Evolutionary conservation across 2,329 filamentous ascomycete species (phyloP).

Genomic region (Colletotrichum eleusines): DNA sequence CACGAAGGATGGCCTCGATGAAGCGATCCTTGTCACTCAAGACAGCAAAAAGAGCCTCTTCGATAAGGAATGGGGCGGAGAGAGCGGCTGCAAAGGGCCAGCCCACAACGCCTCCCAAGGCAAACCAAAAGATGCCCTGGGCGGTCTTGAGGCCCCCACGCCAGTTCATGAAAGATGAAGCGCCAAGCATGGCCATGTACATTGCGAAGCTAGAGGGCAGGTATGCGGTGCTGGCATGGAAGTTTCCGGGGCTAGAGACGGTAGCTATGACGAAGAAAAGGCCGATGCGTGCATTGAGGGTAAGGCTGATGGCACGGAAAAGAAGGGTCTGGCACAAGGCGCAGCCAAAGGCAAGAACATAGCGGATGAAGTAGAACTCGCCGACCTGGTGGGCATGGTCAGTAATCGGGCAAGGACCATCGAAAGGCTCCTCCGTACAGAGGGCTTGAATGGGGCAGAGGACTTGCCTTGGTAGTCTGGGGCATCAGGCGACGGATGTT

Average conservation of each 20-base stretch:
- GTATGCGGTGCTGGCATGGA: constrained; percentile 88
- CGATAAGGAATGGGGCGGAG: constrained; percentile 81
- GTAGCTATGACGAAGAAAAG: constrained; percentile 85
- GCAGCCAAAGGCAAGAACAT: constrained; percentile 79
- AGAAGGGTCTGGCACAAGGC: constrained; percentile 85
- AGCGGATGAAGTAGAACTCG: constrained; percentile 91
- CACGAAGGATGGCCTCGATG: constrained; percentile 68
- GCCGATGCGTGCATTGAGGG: constrained; percentile 85
- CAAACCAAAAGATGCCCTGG: constrained; percentile 91
- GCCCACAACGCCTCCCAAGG: constrained; percentile 84
- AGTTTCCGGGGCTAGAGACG: constrained; percentile 88
- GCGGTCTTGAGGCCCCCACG: constrained; percentile 82
- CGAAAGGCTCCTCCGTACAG: no score
- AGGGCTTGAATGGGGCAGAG: no score
- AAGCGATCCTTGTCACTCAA: constrained; percentile 70
- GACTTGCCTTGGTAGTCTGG: constrained; percentile 67
- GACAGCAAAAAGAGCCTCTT: constrained; percentile 74
- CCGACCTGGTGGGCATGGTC: constrained; percentile 58
- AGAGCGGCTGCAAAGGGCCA: constrained; percentile 95
- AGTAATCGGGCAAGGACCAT: no score
- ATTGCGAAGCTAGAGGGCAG: constrained; percentile 97
- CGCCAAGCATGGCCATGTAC: constrained; percentile 90
- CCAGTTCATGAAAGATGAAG: constrained; percentile 93
- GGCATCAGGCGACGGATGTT: constrained; percentile 75
- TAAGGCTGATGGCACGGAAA: constrained; percentile 80